A percentile compares a stretch with the other conserved stretches of the same genome.
These are phyloP conservation scores for Penicillium sclerotigenum DNA, from an alignment of 2,329 filamentous ascomycete genomes.

Conservation along the genomic window DNA sequence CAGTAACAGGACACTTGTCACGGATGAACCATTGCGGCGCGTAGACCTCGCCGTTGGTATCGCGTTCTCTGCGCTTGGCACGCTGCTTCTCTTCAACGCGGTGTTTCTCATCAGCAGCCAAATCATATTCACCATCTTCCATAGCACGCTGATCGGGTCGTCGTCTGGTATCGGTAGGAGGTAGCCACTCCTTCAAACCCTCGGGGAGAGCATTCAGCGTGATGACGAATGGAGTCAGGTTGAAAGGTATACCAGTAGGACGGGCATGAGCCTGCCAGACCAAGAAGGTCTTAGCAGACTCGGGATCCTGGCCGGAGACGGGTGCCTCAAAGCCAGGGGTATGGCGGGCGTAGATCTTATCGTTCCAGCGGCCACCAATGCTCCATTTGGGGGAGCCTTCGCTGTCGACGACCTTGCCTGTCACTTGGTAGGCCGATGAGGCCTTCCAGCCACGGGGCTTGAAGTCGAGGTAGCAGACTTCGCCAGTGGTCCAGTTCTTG, in stretches of 20 bases:
- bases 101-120: slow-evolving; percentile 91
- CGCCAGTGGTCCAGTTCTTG: slow-evolving; percentile 94
- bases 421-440: slow-evolving; percentile 82
- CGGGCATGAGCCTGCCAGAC: slow-evolving; percentile 88
- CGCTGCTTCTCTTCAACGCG: slow-evolving; percentile 89
- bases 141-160: slow-evolving; percentile 94
- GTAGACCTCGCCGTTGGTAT: slow-evolving; percentile 77
- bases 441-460: slow-evolving; percentile 96
- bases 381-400: slow-evolving; percentile 80
- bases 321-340: slow-evolving; percentile 82
- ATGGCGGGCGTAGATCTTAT: slow-evolving; percentile 88
- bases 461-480: slow-evolving; percentile 86
- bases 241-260: slow-evolving; percentile 86
- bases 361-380: slow-evolving; percentile 94
- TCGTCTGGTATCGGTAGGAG: slow-evolving; percentile 90
- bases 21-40: slow-evolving; percentile 80
- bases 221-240: slow-evolving; percentile 91
- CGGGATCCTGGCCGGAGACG: slow-evolving; percentile 53
- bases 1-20: slow-evolving; percentile 70
- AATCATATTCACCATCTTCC: slow-evolving; percentile 97
- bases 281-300: slow-evolving; percentile 71
- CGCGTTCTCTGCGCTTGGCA: slow-evolving; percentile 67
- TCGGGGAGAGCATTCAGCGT: slow-evolving; percentile 91
- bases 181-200: slow-evolving; percentile 70
- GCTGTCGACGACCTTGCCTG: slow-evolving; percentile 78